phyloP scores from a whole-genome alignment of 2,329 filamentous ascomycete genomes.

The Thelonectria blattea region DNA sequence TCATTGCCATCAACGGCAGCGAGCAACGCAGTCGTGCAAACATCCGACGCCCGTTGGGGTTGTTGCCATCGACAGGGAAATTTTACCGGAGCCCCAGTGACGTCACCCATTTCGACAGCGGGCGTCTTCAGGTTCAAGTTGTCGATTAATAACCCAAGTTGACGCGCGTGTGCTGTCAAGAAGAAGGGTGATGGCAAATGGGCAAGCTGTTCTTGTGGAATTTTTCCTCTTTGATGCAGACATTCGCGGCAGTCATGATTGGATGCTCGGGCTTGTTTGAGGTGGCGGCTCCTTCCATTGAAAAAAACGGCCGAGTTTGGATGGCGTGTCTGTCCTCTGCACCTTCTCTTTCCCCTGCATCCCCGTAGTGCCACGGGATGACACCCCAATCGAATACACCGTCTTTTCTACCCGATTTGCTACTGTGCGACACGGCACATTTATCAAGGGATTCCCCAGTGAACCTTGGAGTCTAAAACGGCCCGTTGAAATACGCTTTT shows the following conservation, averaged over 20 bases:
- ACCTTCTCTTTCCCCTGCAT: slow-evolving; percentile 26
- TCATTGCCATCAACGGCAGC: slow-evolving; percentile 23
- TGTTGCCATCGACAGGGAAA: slow-evolving; percentile 14
- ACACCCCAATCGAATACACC: slow-evolving; percentile 20
- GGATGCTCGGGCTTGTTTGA: background rate
- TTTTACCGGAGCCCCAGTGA: slow-evolving; percentile 21
- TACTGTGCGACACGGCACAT: slow-evolving; percentile 19
- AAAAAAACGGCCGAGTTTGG: background rate
- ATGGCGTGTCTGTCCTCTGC: background rate
- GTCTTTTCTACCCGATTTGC: slow-evolving; percentile 12
- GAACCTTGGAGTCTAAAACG: slow-evolving; percentile 32
- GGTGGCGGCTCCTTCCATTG: background rate
- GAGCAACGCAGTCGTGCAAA: slow-evolving; percentile 15
- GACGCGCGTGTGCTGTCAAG: slow-evolving; percentile 18
- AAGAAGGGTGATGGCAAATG: background rate
- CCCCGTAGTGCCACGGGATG: slow-evolving; percentile 28
- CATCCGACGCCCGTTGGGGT: slow-evolving; percentile 12
- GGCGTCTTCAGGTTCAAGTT: background rate
- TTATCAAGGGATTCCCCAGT: slow-evolving; percentile 22
- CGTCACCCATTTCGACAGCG: slow-evolving; percentile 27
- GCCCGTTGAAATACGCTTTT: background rate
- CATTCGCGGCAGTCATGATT: slow-evolving; percentile 5
- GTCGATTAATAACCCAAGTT: slow-evolving; percentile 4
- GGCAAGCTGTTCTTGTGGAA: background rate
- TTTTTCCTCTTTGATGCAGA: background rate